These are phyloP conservation scores for Corinectria fuckeliana DNA, from an alignment of 2,329 filamentous ascomycete species.

Conservation along the genomic window DNA sequence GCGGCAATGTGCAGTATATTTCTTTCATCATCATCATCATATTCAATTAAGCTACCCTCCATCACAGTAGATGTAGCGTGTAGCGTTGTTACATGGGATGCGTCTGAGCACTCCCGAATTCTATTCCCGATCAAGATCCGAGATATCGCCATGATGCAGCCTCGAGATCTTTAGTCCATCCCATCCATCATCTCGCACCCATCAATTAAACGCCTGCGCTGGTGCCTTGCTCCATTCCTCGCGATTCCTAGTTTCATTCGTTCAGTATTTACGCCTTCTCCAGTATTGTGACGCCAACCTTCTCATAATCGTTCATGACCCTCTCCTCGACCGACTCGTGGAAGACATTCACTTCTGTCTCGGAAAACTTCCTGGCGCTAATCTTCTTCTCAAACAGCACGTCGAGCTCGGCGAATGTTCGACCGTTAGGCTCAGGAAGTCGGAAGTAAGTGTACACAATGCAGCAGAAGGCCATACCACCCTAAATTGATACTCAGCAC, in stretches of 20 bases:
- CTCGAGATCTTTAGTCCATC: slow-evolving; percentile 11
- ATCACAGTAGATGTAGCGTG: slow-evolving; percentile 9
- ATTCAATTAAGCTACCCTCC: slow-evolving; percentile 17
- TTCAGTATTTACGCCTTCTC: slow-evolving; percentile 25
- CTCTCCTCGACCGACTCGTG: slow-evolving; percentile 56
- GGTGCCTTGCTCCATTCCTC: slow-evolving; percentile 8
- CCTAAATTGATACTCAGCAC: slow-evolving; percentile 46
- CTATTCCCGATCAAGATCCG: slow-evolving; percentile 38
- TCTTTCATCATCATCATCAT: slow-evolving; percentile 10
- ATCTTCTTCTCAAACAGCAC: slow-evolving; percentile 79
- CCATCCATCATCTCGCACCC: slow-evolving; percentile 19
- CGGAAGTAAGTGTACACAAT: slow-evolving; percentile 71
- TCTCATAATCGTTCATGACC: slow-evolving; percentile 57
- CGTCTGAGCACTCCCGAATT: slow-evolving; percentile 15
- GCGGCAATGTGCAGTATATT: background rate
- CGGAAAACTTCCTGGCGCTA: slow-evolving; percentile 74
- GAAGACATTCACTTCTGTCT: slow-evolving; percentile 63
- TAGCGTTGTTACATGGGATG: slow-evolving; percentile 1
- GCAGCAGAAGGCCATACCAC: slow-evolving; percentile 79
- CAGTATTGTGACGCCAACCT: slow-evolving; percentile 36
- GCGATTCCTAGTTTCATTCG: slow-evolving; percentile 9
- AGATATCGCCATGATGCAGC: slow-evolving; percentile 36
- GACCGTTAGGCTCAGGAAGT: slow-evolving; percentile 75
- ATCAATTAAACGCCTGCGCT: background rate
- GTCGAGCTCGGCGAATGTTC: slow-evolving; percentile 87